Evolutionary conservation across 2,329 filamentous ascomycete genomes (phyloP).

Genomic region (Cytospora schulzeri): DNA sequence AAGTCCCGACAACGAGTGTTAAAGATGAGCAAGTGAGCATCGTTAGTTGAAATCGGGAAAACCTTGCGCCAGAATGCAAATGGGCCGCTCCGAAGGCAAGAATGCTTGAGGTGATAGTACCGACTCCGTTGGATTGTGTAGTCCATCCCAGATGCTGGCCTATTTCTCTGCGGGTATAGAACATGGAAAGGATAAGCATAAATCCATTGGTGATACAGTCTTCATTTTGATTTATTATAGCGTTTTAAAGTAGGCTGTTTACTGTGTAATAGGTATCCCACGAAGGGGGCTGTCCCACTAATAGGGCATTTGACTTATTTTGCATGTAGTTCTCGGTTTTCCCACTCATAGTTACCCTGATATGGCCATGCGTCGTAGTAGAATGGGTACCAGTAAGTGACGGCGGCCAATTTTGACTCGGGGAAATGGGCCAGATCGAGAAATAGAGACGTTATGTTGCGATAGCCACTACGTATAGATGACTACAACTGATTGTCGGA

Average conservation of each 20-base stretch:
- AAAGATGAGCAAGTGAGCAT: not conserved
- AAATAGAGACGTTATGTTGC: constrained; percentile 7
- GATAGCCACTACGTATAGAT: not conserved
- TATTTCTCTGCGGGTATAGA: constrained; percentile 12
- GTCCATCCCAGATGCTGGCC: constrained; percentile 12
- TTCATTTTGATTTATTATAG: no score
- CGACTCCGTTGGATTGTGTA: not conserved
- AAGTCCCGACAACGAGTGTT: not conserved
- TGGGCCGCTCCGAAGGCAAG: constrained; percentile 4
- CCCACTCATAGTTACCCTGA: constrained; percentile 4
- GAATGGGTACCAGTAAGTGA: constrained; percentile 7
- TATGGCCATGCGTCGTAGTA: constrained; percentile 14
- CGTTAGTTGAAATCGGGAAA: constrained; percentile 2
- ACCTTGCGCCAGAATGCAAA: not conserved
- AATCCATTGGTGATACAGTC: constrained; percentile 13
- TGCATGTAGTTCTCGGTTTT: constrained; percentile 3
- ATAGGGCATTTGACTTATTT: no score
- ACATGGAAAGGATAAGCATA: constrained; percentile 9
- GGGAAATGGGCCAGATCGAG: constrained; percentile 2
- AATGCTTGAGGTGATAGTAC: not conserved
- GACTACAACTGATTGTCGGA: no score
- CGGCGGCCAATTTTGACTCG: not conserved
- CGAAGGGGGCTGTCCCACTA: no score
- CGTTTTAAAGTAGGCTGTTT: no score
- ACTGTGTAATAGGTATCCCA: no score